phyloP scores from a whole-genome alignment of 495 filamentous ascomycete genomes.

The Patellaria atrata region DNA sequence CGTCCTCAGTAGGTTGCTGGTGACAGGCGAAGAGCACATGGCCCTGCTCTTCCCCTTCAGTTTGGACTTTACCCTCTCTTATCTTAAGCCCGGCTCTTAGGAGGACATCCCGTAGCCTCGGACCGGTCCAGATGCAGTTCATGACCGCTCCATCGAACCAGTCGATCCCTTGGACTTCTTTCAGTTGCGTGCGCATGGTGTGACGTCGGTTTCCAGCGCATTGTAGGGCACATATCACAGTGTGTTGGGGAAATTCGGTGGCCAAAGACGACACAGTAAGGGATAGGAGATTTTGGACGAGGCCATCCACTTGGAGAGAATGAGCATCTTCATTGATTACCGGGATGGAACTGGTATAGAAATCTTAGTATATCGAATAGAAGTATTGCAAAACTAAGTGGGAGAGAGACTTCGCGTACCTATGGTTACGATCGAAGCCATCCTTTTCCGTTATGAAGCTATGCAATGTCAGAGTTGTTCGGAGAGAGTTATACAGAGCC shows the following conservation, averaged over 20 bases:
- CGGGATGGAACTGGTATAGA: constrained; percentile 28
- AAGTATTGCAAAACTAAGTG: neutral
- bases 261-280: constrained; percentile 9
- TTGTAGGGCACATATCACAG: constrained; percentile 41
- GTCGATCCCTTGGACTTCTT: constrained; percentile 47
- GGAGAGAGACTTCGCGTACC: constrained; percentile 14
- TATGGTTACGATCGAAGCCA: constrained; percentile 40
- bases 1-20: constrained; percentile 36
- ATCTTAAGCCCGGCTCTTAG: constrained; percentile 26
- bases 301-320: constrained; percentile 28
- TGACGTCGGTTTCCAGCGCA: constrained; percentile 52
- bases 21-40: constrained; percentile 43
- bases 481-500: neutral
- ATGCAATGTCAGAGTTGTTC: neutral
- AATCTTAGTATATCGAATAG: neutral
- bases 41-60: constrained; percentile 16
- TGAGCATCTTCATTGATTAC: constrained; percentile 30
- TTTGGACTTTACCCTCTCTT: no score
- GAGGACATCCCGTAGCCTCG: constrained; percentile 40
- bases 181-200: constrained; percentile 46
- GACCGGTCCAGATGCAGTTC: constrained; percentile 46
- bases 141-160: constrained; percentile 51
- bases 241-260: constrained; percentile 29
- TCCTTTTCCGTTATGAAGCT: constrained; percentile 32
- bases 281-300: constrained; percentile 10